Evolutionary conservation across 179 eudicot genomes (phyloP).

Genomic region (Silene noctiflora): DNA sequence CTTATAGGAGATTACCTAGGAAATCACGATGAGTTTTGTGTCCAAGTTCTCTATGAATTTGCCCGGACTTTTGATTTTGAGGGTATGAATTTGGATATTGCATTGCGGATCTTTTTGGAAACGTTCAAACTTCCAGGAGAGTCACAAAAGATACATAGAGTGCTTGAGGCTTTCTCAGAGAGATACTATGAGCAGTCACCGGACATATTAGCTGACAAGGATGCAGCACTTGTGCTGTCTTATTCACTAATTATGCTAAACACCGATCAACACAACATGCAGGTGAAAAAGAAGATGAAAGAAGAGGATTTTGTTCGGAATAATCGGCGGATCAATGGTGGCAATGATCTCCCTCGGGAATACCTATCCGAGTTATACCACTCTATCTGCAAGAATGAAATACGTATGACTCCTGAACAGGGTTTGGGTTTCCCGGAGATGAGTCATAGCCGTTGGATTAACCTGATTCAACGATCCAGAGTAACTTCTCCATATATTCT

Average conservation of each 20-base stretch:
- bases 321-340: slow-evolving; percentile 60
- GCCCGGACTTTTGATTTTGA: slow-evolving; percentile 66
- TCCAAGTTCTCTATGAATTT: slow-evolving; percentile 66
- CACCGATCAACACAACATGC: slow-evolving; percentile 71
- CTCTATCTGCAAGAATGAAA: slow-evolving; percentile 64
- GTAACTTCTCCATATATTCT: slow-evolving; percentile 49
- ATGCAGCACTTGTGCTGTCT: slow-evolving; percentile 67
- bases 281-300: slow-evolving; percentile 79
- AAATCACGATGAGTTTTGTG: slow-evolving; percentile 66
- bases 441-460: slow-evolving; percentile 61
- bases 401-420: slow-evolving; percentile 60
- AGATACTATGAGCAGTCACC: slow-evolving; percentile 73
- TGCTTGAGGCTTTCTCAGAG: slow-evolving; percentile 69
- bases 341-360: slow-evolving; percentile 74
- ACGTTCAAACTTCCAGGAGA: slow-evolving; percentile 68
- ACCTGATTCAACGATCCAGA: slow-evolving; percentile 55
- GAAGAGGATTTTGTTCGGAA: slow-evolving; percentile 79
- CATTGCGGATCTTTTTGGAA: slow-evolving; percentile 64
- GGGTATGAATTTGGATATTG: slow-evolving; percentile 63
- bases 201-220: slow-evolving; percentile 55
- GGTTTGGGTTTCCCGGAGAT: slow-evolving; percentile 45
- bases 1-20: slow-evolving; percentile 70
- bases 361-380: slow-evolving; percentile 59
- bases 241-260: slow-evolving; percentile 74
- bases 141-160: slow-evolving; percentile 70